These are phyloP conservation scores for Sporothrix euskadiensis DNA, from an alignment of 2,329 filamentous ascomycete species.

Conservation along the genomic window DNA sequence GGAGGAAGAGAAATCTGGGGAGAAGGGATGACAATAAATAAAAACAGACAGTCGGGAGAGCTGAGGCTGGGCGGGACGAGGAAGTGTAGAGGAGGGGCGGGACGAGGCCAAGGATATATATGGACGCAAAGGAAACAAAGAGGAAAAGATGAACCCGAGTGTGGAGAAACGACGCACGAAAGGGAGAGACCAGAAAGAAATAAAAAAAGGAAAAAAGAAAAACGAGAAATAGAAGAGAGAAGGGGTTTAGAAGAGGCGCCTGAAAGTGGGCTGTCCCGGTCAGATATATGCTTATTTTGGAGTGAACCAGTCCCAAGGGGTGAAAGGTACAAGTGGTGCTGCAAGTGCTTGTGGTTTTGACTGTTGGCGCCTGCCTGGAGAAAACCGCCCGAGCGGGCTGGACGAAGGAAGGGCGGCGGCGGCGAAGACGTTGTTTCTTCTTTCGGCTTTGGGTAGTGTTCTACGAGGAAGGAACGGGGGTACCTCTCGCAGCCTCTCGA, in stretches of 20 bases:
- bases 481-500: background rate
- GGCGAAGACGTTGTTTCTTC: background rate
- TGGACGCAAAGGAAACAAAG: background rate
- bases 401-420: background rate
- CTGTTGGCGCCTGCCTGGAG: slow-evolving; percentile 14
- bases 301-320: background rate
- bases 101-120: slow-evolving; percentile 5
- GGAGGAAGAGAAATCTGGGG: background rate
- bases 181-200: background rate
- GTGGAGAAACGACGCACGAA: slow-evolving; percentile 8
- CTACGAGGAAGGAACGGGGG: no score
- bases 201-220: background rate
- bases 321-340: background rate
- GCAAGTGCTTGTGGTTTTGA: background rate
- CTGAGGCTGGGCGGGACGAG: background rate
- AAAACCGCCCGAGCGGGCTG: background rate
- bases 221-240: background rate
- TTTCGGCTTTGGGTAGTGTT: background rate
- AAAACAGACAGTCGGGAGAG: background rate
- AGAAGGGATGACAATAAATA: background rate
- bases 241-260: background rate
- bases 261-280: slow-evolving; percentile 3
- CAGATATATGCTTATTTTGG: slow-evolving; percentile 22
- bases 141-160: background rate
- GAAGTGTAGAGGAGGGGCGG: background rate